Base-by-base conservation (phyloP, 495 filamentous ascomycete species). In the Aspergillus biplanus region DNA sequence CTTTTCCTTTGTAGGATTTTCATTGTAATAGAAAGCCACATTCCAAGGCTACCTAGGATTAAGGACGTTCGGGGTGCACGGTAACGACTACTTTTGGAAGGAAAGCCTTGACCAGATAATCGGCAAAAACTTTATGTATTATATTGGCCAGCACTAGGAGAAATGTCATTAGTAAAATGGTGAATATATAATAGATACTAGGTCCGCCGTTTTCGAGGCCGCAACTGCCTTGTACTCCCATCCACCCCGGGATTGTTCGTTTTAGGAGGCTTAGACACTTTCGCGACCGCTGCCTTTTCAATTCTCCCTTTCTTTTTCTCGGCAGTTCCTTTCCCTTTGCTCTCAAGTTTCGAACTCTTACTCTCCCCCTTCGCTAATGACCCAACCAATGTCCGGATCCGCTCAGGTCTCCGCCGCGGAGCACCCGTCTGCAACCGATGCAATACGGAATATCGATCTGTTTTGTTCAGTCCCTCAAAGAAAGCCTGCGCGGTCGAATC, bases 381-480 rank as follows among this genome's bases (percentile, higher is more conserved):
- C 58, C 59, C 56, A 27, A 75, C 69, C 55, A 70, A 54, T 0
- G 33, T 33, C 39, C 63, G 54, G 21, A 76, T 71, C 52, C 68
- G 64, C 50, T 59, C 65, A 8, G 13, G 31, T 60, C 74, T 52
- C 48, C 49, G 58, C 55, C 53, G 27, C 5, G 63, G 65, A 3
- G 69, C 62, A n/a, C 69, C 71, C 15, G 74, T 83, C 64, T 78
- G 69, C 27, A 85, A 66, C 34, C 76, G 68, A 69, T 63, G 75
- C 18, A 84, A 33, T 57, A 82, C 77, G 12, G 71, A 42, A 62
- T 82, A 84, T 5, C 81, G 64, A 58, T 78, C 72, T 7, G 72
- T 68, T 69, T 73, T 78, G 52, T 71, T 77, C 63, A 84, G 55
- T 21, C 60, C 54, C 34, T 78, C 75, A 49, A 81, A 84, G 35